Conservation (phyloP, 805 yeast genomes). For the Pichia deserticola region DNA sequence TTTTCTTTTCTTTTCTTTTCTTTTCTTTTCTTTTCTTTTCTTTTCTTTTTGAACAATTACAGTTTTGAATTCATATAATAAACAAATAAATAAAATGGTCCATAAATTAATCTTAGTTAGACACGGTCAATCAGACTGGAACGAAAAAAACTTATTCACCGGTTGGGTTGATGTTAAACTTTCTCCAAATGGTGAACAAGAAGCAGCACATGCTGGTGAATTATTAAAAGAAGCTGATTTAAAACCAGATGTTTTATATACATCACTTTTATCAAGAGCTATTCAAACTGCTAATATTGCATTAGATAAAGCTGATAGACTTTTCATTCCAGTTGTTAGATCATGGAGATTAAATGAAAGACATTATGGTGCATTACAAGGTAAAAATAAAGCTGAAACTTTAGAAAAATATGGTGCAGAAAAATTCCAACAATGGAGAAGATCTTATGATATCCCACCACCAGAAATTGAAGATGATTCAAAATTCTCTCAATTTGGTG, state of each 20-base stretch:
- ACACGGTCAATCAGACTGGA: slow-evolving; percentile 99
- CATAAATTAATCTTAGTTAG: slow-evolving; percentile 81
- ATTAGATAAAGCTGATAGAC: slow-evolving; percentile 77
- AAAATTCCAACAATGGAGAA: slow-evolving; percentile 94
- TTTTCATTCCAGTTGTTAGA: slow-evolving; percentile 87
- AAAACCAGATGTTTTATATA: slow-evolving; percentile 81
- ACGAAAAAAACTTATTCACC: slow-evolving; percentile 94
- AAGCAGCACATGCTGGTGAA: slow-evolving; percentile 91
- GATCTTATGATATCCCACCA: slow-evolving; percentile 95
- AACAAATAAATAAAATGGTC: slow-evolving; percentile 18
- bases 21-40: background rate
- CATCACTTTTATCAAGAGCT: slow-evolving; percentile 89
- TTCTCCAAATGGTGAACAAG: slow-evolving; percentile 77
- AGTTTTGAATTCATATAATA: background rate
- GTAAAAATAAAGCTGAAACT: slow-evolving; percentile 95
- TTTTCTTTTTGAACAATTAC: background rate
- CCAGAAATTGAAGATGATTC: slow-evolving; percentile 75
- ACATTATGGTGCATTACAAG: slow-evolving; percentile 98
- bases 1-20: too few relatives aligned
- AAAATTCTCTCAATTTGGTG: slow-evolving; percentile 78
- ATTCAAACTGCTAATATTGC: slow-evolving; percentile 97
- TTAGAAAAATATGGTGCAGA: slow-evolving; percentile 82
- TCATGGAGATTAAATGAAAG: slow-evolving; percentile 98
- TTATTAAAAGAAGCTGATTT: slow-evolving; percentile 80
- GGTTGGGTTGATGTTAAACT: slow-evolving; percentile 97